Conservation (phyloP, 2,329 filamentous ascomycete species). For the Hirsutella rhossiliensis region DNA sequence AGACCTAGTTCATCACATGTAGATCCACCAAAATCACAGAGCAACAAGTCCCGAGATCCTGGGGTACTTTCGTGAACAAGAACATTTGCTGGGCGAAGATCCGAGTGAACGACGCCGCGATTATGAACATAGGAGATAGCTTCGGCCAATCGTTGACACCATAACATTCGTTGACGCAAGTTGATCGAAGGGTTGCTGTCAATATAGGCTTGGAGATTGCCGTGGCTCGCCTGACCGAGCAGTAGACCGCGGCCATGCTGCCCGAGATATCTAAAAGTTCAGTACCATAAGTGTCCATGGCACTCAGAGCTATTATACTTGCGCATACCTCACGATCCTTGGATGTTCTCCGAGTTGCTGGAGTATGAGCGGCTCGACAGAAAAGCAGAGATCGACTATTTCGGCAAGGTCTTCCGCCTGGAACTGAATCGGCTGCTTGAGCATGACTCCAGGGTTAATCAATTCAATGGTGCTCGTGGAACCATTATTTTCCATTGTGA, state of each 20-base stretch:
- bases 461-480: constrained; percentile 1
- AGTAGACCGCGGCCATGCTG: too few species aligned
- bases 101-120: constrained; percentile 18
- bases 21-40: constrained; percentile 20
- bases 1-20: constrained; percentile 14
- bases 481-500: constrained; percentile 1
- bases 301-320: background rate
- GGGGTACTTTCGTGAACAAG: constrained; percentile 14
- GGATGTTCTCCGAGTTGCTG: constrained; percentile 1
- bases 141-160: constrained; percentile 16
- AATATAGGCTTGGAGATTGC: too few species aligned
- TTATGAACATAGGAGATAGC: constrained; percentile 15
- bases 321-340: constrained; percentile 1
- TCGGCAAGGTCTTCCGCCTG: background rate
- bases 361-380: constrained; percentile 2
- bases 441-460: constrained; percentile 1
- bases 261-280: background rate
- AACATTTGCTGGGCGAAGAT: constrained; percentile 18
- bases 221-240: too few species aligned
- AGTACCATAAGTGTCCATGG: background rate
- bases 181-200: constrained; percentile 3
- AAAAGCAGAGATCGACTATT: constrained; percentile 1
- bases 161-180: constrained; percentile 7
- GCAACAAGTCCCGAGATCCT: constrained; percentile 13
- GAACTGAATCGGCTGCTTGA: constrained; percentile 1